These are phyloP conservation scores for Monosporascus sp. DNA, from an alignment of 2,329 filamentous ascomycete species.

Conservation along the genomic window DNA sequence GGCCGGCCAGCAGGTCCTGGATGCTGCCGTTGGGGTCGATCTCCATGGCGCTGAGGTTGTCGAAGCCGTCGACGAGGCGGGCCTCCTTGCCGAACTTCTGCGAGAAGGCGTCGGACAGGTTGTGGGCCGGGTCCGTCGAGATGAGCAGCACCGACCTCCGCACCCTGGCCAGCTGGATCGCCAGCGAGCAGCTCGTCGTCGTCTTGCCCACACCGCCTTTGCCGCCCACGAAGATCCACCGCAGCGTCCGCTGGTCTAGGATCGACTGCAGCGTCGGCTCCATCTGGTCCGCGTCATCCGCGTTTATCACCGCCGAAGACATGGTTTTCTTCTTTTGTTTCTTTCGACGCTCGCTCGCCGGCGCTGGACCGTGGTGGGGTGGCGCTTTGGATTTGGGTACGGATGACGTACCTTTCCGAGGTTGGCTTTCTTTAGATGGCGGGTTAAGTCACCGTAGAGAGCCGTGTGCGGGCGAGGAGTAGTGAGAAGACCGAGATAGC, in stretches of 20 bases:
- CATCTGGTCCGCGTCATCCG: constrained; percentile 66
- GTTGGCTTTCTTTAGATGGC: no score
- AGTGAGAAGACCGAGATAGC: no score
- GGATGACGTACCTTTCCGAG: no score
- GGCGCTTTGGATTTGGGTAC: no score
- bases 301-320: constrained; percentile 39
- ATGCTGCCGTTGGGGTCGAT: constrained; percentile 98
- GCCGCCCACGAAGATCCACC: constrained; percentile 98
- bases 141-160: constrained; percentile 96
- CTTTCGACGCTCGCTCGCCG: no score
- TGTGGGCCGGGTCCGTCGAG: constrained; percentile 97
- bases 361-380: no score
- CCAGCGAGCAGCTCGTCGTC: constrained; percentile 97
- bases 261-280: constrained; percentile 92
- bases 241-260: constrained; percentile 87
- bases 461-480: no score
- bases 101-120: constrained; percentile 93
- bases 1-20: constrained; percentile 80
- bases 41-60: constrained; percentile 96
- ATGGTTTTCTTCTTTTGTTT: no score
- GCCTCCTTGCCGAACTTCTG: constrained; percentile 99
- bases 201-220: constrained; percentile 99
- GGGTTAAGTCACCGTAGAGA: no score
- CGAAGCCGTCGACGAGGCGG: constrained; percentile 82
- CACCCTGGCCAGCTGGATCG: constrained; percentile 92